Conservation (phyloP, 352 stramenopile species). For the Stephanocyclus meneghinianus region DNA sequence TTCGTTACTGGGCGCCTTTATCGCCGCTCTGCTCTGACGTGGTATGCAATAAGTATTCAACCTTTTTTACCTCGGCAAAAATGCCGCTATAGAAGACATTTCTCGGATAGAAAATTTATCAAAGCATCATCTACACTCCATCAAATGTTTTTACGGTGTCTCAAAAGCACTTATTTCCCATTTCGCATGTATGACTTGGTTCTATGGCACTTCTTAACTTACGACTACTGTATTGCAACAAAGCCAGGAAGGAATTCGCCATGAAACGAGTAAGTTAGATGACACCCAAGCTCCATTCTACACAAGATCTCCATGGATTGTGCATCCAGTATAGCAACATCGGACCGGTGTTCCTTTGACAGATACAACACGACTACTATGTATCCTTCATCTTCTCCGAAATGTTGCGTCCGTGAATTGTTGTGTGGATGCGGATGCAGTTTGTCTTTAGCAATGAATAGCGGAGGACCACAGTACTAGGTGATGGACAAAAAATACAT, state of each 20-base stretch:
- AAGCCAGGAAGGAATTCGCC: constrained; percentile 26
- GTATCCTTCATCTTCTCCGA: constrained; percentile 49
- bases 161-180: no score
- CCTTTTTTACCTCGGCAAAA: no score
- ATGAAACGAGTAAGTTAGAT: constrained; percentile 49
- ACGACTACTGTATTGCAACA: constrained; percentile 4
- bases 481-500: neutral
- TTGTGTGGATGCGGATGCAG: neutral
- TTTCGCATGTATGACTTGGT: no score
- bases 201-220: neutral
- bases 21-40: no score
- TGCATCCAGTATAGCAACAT: constrained; percentile 38
- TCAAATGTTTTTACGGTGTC: no score
- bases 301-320: constrained; percentile 26
- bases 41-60: no score
- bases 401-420: neutral
- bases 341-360: constrained; percentile 26
- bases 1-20: no score
- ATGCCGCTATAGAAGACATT: no score
- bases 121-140: no score
- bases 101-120: no score
- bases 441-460: constrained; percentile 30
- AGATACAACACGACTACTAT: constrained; percentile 32
- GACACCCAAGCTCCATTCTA: constrained; percentile 19
- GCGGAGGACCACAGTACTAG: constrained; percentile 27